Evolutionary conservation across 169 alveolate genomes (phyloP).

Genomic region (Plasmodium adleri): DNA sequence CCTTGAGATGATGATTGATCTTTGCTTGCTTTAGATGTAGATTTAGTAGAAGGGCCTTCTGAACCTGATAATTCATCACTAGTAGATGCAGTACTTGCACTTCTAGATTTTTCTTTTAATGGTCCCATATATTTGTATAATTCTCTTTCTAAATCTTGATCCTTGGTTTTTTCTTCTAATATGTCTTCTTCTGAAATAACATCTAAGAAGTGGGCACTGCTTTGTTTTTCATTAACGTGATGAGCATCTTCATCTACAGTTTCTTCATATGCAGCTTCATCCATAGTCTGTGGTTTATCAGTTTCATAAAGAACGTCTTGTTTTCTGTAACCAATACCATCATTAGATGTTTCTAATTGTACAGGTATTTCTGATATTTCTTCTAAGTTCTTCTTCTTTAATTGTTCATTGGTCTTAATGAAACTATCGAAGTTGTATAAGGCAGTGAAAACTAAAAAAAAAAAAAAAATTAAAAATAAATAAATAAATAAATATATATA

Average conservation of each 20-base stretch:
- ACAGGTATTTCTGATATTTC: constrained; percentile 24
- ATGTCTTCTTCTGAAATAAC: constrained; percentile 10
- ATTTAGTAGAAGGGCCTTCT: neutral
- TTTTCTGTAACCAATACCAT: constrained; percentile 60
- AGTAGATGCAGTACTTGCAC: neutral
- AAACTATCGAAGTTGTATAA: constrained; percentile 11
- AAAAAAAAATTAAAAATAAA: neutral
- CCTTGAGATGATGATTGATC: neutral
- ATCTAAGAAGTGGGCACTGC: constrained; percentile 4
- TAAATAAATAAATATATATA: neutral
- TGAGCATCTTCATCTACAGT: constrained; percentile 5
- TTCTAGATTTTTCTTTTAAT: neutral
- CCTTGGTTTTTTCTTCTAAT: neutral
- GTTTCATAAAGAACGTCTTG: constrained; percentile 36
- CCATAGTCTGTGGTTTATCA: constrained; percentile 16
- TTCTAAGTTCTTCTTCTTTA: constrained; percentile 11
- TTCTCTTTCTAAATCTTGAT: constrained; percentile 54
- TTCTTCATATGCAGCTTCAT: neutral
- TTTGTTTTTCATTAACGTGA: constrained; percentile 1
- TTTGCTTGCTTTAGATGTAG: neutral
- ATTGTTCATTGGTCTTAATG: neutral
- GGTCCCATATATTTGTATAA: constrained; percentile 46
- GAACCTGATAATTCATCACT: neutral
- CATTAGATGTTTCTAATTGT: constrained; percentile 31
- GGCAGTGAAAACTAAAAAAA: constrained; percentile 23